Percentiles rank a stretch among this genome's conserved stretches.
Conservation (phyloP, 495 filamentous ascomycete genomes). For the Neurospora sp. region DNA sequence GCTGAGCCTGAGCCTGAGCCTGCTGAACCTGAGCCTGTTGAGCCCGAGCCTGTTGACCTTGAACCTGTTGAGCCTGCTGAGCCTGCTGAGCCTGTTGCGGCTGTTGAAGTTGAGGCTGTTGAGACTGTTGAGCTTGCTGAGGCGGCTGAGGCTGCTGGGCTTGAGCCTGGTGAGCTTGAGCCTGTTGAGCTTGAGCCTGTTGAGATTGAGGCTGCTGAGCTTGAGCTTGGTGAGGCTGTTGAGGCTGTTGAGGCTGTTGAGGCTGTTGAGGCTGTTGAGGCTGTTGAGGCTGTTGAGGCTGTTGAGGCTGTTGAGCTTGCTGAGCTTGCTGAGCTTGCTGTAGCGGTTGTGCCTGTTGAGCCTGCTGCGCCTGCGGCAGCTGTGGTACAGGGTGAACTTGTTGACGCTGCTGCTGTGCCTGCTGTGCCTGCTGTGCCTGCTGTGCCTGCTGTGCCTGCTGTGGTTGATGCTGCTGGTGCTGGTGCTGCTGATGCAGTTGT, state of each 20-base stretch:
- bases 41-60: neutral
- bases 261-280: neutral
- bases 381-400: constrained; percentile 1
- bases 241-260: neutral
- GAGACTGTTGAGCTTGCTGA: neutral
- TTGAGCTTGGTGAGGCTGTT: neutral
- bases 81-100: neutral
- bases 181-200: constrained; percentile 1
- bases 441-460: constrained; percentile 8
- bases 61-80: neutral
- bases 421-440: constrained; percentile 8
- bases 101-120: neutral
- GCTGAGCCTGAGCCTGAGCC: constrained; percentile 6
- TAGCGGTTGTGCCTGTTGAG: neutral
- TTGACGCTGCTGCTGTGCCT: constrained; percentile 9
- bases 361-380: neutral
- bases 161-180: neutral
- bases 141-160: neutral
- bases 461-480: constrained; percentile 9
- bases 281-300: neutral
- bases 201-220: neutral
- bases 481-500: constrained; percentile 2
- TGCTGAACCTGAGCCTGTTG: neutral
- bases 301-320: neutral
- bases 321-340: neutral